phyloP scores from a whole-genome alignment of 768 basidiomycete species.

The Tulasnella sp. region DNA sequence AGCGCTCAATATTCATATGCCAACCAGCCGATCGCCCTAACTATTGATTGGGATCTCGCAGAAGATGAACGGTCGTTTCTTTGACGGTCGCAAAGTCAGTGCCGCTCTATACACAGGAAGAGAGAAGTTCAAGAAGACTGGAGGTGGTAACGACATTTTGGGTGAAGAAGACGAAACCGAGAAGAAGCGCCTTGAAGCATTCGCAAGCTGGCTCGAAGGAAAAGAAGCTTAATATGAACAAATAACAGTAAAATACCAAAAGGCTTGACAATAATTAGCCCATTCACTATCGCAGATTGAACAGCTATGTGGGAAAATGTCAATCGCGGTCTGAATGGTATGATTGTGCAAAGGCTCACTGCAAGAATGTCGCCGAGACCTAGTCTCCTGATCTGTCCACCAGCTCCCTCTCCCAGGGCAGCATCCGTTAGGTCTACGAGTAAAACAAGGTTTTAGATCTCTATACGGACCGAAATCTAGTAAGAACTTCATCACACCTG shows the following conservation, averaged over 20 bases:
- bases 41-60: conserved; percentile 24
- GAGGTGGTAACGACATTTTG: conserved; percentile 48
- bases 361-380: neutral
- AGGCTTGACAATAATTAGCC: neutral
- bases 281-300: neutral
- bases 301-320: neutral
- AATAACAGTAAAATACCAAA: neutral
- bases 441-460: neutral
- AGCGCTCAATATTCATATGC: conserved; percentile 23
- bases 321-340: neutral
- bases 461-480: neutral
- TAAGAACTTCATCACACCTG: neutral
- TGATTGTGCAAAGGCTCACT: neutral
- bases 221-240: conserved; percentile 34
- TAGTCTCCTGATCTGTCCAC: conserved; percentile 1
- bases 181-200: conserved; percentile 75
- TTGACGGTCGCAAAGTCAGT: conserved; percentile 70
- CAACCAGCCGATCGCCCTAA: neutral
- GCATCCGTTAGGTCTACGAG: conserved; percentile 12
- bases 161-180: conserved; percentile 55
- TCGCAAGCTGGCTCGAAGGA: conserved; percentile 80
- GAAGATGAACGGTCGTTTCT: conserved; percentile 94
- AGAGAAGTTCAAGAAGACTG: conserved; percentile 69
- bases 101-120: conserved; percentile 74
- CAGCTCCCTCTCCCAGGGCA: conserved; percentile 13